Evolutionary conservation across 164 flowering plant genomes (phyloP).

Genomic region (Tetracentron sinense): DNA sequence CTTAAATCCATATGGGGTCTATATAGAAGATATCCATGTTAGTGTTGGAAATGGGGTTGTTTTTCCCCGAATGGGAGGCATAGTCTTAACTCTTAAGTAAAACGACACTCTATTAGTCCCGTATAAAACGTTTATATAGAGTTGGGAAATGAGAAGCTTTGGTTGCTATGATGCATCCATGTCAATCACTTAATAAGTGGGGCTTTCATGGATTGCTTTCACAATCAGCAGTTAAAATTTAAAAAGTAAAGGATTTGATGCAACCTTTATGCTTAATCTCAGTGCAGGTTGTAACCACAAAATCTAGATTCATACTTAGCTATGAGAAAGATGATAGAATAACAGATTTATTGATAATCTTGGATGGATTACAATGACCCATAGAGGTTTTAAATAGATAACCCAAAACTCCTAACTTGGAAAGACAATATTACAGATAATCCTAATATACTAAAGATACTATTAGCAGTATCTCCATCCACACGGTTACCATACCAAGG

Average conservation of each 20-base stretch:
- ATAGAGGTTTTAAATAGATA: too few relatives aligned
- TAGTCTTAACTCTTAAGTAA: background rate
- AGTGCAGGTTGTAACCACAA: background rate
- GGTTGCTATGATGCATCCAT: conserved; percentile 24
- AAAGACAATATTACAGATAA: too few relatives aligned
- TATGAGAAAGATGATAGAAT: too few relatives aligned
- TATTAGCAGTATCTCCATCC: too few relatives aligned
- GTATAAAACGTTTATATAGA: conserved; percentile 2
- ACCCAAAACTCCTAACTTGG: too few relatives aligned
- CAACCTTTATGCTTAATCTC: conserved; percentile 11
- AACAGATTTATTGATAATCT: too few relatives aligned
- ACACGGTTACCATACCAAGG: too few relatives aligned
- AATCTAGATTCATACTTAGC: background rate
- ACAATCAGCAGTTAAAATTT: conserved; percentile 4
- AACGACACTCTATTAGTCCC: background rate
- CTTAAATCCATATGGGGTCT: conserved; percentile 11
- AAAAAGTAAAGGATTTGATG: background rate
- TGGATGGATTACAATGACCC: too few relatives aligned
- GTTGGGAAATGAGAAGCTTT: conserved; percentile 1
- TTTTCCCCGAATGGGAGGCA: conserved; percentile 1
- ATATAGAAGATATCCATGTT: conserved; percentile 11
- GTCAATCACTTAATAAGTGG: conserved; percentile 23
- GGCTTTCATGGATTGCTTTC: conserved; percentile 13
- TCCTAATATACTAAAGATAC: too few relatives aligned
- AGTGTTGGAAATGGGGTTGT: conserved; percentile 9